These are phyloP conservation scores for Capsicum pubescens DNA, from an alignment of 257 asterid species.

Conservation along the genomic window DNA sequence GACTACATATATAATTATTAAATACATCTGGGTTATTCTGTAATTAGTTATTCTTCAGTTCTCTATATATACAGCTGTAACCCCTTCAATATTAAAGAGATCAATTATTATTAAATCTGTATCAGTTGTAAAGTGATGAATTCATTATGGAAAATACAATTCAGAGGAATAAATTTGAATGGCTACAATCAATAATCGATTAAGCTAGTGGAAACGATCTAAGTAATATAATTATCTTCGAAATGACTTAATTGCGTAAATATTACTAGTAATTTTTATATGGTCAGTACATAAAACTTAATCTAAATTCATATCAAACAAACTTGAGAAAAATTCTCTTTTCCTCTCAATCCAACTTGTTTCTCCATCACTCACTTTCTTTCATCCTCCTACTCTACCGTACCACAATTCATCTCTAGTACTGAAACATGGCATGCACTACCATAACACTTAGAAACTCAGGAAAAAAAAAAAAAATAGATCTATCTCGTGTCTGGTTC, in stretches of 20 bases:
- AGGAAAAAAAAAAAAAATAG: too few species aligned
- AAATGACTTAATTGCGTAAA: neutral
- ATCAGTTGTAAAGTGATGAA: neutral
- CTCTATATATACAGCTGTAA: too few species aligned
- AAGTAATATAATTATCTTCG: neutral
- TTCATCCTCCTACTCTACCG: constrained; percentile 30
- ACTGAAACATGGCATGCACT: constrained; percentile 22
- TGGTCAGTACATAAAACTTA: neutral
- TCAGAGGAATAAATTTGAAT: too few species aligned
- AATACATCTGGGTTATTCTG: too few species aligned
- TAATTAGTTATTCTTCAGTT: too few species aligned
- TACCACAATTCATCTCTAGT: constrained; percentile 12
- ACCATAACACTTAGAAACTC: constrained; percentile 24
- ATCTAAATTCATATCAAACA: neutral
- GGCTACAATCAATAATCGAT: neutral
- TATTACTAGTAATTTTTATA: neutral
- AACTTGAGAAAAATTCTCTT: constrained; percentile 1
- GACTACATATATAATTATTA: too few species aligned
- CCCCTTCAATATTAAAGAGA: too few species aligned
- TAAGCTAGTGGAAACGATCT: neutral
- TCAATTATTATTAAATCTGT: too few species aligned
- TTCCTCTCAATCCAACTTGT: constrained; percentile 36
- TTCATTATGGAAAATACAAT: neutral
- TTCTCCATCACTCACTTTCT: constrained; percentile 36
- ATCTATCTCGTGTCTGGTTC: too few species aligned